A percentile compares a stretch with the other conserved stretches of the same genome.
Evolutionary conservation across 2,329 filamentous ascomycete species (phyloP).

Genomic region (Botrytis sinoallii): DNA sequence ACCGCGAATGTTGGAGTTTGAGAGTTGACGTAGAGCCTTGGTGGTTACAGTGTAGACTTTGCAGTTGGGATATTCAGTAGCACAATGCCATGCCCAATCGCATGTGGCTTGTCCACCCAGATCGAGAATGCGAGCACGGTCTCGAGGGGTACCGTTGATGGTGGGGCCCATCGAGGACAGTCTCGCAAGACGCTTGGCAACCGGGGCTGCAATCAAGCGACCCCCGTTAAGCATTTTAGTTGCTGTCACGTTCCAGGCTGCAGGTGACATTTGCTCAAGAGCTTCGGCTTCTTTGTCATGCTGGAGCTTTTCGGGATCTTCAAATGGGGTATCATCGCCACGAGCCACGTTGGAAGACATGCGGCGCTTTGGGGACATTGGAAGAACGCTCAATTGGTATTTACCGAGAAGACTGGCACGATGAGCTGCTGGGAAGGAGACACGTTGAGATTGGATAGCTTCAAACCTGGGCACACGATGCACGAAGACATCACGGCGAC

Average conservation of each 20-base stretch:
- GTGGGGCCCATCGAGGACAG: constrained; percentile 49
- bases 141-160: constrained; percentile 45
- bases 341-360: constrained; percentile 71
- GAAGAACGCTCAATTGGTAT: constrained; percentile 71
- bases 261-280: constrained; percentile 63
- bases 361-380: constrained; percentile 67
- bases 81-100: constrained; percentile 95
- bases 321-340: constrained; percentile 61
- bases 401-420: constrained; percentile 80
- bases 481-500: constrained; percentile 73
- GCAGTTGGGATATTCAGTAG: constrained; percentile 77
- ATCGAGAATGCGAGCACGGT: constrained; percentile 72
- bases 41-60: constrained; percentile 87
- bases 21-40: constrained; percentile 65
- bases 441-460: constrained; percentile 77
- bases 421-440: constrained; percentile 70
- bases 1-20: constrained; percentile 73
- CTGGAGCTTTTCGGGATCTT: constrained; percentile 61
- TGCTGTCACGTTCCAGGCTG: constrained; percentile 60
- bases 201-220: constrained; percentile 60
- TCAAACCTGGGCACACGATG: constrained; percentile 84
- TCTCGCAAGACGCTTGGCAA: constrained; percentile 59
- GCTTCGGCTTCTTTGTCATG: constrained; percentile 79
- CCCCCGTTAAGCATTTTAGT: constrained; percentile 61
- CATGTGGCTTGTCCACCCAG: constrained; percentile 80